These are phyloP conservation scores for Cryptococcus floricola DNA, from an alignment of 1,284 basidiomycete species.

Conservation along the genomic window DNA sequence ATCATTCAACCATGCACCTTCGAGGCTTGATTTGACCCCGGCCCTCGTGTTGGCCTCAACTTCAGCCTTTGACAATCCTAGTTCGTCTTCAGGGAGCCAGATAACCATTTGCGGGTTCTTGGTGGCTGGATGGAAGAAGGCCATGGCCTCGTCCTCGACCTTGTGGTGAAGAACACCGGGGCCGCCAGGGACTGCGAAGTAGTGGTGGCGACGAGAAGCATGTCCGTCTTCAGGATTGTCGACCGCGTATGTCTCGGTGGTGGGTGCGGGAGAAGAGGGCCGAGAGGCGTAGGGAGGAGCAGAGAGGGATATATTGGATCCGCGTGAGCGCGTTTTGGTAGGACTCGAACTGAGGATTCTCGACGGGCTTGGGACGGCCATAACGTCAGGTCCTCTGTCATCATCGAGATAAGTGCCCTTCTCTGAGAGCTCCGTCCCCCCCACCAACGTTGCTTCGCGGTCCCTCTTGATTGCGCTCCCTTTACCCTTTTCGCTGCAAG, in stretches of 20 bases:
- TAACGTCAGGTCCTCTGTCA: background rate
- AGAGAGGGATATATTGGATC: background rate
- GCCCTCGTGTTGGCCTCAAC: slow-evolving; percentile 56
- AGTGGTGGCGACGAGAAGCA: slow-evolving; percentile 5
- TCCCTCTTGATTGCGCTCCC: background rate
- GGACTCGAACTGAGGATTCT: background rate
- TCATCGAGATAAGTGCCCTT: background rate
- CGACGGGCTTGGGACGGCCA: background rate
- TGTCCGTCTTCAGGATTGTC: background rate
- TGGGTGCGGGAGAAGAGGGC: slow-evolving; percentile 3
- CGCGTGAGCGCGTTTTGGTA: background rate
- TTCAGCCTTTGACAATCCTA: slow-evolving; percentile 65
- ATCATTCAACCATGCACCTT: slow-evolving; percentile 61
- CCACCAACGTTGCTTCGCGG: background rate
- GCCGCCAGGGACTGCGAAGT: slow-evolving; percentile 40
- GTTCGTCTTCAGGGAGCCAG: slow-evolving; percentile 72
- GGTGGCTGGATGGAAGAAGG: slow-evolving; percentile 74
- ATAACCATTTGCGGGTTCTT: slow-evolving; percentile 67
- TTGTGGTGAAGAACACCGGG: slow-evolving; percentile 26
- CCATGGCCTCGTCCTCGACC: slow-evolving; percentile 28
- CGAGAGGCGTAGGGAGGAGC: background rate
- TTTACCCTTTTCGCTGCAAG: background rate
- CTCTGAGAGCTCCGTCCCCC: background rate
- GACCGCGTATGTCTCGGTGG: slow-evolving; percentile 5
- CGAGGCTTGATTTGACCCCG: slow-evolving; percentile 59